Conservation (phyloP, 2,329 filamentous ascomycete genomes). For the Talaromyces sp. region DNA sequence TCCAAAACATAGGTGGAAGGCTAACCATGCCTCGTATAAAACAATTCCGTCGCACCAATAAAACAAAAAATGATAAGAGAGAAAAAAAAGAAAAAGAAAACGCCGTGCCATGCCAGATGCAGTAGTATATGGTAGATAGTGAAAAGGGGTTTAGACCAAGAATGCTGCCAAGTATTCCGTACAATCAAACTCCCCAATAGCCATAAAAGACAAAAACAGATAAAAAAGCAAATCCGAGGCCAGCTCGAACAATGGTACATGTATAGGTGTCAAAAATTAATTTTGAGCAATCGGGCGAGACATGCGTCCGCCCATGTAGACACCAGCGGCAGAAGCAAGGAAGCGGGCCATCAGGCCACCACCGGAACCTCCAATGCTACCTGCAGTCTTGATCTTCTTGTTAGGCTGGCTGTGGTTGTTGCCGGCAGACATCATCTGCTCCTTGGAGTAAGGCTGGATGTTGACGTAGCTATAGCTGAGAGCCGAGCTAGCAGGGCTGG, state of each 20-base stretch:
- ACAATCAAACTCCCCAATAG: conserved; percentile 6
- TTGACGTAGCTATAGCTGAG: conserved; percentile 33
- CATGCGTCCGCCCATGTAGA: conserved; percentile 37
- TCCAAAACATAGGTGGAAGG: not conserved
- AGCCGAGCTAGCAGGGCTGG: conserved; percentile 28
- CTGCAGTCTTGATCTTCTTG: conserved; percentile 38
- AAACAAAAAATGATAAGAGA: not conserved
- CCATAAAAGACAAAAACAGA: not conserved
- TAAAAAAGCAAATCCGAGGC: conserved; percentile 1
- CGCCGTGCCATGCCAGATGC: conserved; percentile 13
- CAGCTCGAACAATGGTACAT: conserved; percentile 9
- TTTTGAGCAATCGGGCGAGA: conserved; percentile 23
- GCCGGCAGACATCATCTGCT: conserved; percentile 16
- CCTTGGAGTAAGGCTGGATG: conserved; percentile 27
- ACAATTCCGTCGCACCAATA: not conserved
- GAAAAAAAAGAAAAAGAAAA: conserved; percentile 3
- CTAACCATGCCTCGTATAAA: not conserved
- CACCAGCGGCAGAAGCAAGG: conserved; percentile 38
- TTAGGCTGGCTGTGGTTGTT: conserved; percentile 25
- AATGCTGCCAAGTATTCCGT: conserved; percentile 6
- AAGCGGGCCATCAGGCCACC: conserved; percentile 40
- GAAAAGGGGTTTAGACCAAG: conserved; percentile 1
- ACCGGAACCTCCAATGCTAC: conserved; percentile 19
- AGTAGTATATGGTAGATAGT: conserved; percentile 7
- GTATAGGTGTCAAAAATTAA: not conserved